A percentile compares a stretch with the other conserved stretches of the same genome.
phyloP scores from a whole-genome alignment of 2,329 filamentous ascomycete species.

The Emergomyces africanus region DNA sequence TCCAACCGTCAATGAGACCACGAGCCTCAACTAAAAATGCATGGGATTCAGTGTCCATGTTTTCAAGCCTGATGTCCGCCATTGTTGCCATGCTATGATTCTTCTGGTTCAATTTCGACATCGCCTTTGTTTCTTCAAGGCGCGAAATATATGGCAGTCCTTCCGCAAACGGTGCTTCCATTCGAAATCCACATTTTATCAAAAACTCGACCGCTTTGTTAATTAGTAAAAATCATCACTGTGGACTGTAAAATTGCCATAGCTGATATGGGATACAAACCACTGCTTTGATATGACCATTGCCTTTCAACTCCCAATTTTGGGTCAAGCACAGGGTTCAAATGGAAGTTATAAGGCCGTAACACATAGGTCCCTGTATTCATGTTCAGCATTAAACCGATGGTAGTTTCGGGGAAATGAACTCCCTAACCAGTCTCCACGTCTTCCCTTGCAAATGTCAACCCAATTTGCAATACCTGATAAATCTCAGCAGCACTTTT shows the following conservation, averaged over 20 bases:
- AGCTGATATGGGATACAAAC: conserved; percentile 18
- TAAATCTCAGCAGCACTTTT: conserved; percentile 50
- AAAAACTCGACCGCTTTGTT: conserved; percentile 47
- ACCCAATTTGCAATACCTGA: conserved; percentile 52
- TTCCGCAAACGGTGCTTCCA: conserved; percentile 41
- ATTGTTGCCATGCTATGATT: conserved; percentile 20
- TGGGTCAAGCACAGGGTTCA: conserved; percentile 43
- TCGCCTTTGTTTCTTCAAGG: conserved; percentile 40
- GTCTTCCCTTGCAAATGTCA: conserved; percentile 52
- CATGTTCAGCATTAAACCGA: conserved; percentile 2
- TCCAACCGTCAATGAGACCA: conserved; percentile 36
- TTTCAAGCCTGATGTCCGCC: conserved; percentile 37
- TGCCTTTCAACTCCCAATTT: conserved; percentile 47
- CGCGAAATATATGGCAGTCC: conserved; percentile 53
- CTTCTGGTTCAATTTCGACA: conserved; percentile 33
- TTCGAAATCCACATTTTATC: conserved; percentile 43
- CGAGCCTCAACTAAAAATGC: conserved; percentile 38
- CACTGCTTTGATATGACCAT: conserved; percentile 44
- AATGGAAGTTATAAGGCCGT: conserved; percentile 51
- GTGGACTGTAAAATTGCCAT: background rate
- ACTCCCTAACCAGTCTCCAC: conserved; percentile 30
- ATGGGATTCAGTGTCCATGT: conserved; percentile 40
- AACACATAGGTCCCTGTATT: conserved; percentile 40
- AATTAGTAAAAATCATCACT: conserved; percentile 6
- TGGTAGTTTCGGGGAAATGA: background rate